Evolutionary conservation across 768 basidiomycete species (phyloP).

Genomic region (Auricularia heimuer): DNA sequence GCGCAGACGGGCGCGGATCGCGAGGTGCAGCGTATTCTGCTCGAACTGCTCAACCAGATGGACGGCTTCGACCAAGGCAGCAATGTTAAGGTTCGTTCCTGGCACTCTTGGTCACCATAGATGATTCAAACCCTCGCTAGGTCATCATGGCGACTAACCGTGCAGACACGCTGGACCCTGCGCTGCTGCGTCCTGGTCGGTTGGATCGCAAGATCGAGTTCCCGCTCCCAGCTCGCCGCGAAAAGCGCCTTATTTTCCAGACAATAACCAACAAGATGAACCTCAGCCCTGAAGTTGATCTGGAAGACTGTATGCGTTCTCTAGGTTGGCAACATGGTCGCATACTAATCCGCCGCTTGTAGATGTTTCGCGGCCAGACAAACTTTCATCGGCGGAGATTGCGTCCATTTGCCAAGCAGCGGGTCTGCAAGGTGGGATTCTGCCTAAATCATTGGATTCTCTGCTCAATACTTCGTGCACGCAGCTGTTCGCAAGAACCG

Average conservation of each 20-base stretch:
- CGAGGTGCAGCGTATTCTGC: constrained; percentile 95
- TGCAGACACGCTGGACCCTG: constrained; percentile 95
- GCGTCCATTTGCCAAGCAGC: constrained; percentile 93
- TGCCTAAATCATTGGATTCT: not conserved
- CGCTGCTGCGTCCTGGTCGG: constrained; percentile 92
- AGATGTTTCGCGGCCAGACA: constrained; percentile 97
- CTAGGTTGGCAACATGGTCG: not conserved
- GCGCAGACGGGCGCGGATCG: constrained; percentile 98
- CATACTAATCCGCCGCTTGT: constrained; percentile 10
- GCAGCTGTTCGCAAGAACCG: constrained; percentile 95
- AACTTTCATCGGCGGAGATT: constrained; percentile 92
- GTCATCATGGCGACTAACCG: constrained; percentile 99
- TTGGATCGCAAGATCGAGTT: constrained; percentile 99
- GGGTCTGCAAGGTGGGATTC: constrained; percentile 74
- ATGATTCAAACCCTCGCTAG: constrained; percentile 28
- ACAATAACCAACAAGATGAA: constrained; percentile 98
- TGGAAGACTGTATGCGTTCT: constrained; percentile 81
- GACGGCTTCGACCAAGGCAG: constrained; percentile 99
- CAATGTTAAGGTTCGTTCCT: constrained; percentile 77
- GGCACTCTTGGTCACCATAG: not conserved
- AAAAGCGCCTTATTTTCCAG: constrained; percentile 96
- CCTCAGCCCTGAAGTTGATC: constrained; percentile 90
- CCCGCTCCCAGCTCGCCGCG: constrained; percentile 85
- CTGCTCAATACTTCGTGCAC: not conserved
- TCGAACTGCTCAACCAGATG: constrained; percentile 98